Conservation (phyloP, 331 rosid species). For the Quercus lobata region DNA sequence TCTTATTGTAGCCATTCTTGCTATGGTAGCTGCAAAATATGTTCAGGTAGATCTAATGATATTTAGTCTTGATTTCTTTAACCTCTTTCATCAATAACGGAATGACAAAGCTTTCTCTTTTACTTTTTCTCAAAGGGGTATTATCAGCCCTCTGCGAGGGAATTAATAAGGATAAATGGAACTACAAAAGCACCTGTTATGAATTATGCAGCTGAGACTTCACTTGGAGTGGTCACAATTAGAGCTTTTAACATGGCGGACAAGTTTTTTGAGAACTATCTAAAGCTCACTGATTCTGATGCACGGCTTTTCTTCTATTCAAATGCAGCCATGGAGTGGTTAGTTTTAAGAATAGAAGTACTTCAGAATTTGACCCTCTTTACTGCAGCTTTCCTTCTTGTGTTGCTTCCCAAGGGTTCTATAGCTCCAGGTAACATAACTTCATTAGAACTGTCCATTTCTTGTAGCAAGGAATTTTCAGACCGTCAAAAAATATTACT, state of each 20-base stretch:
- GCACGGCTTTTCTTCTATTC: slow-evolving; percentile 65
- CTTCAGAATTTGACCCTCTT: slow-evolving; percentile 72
- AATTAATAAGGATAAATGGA: slow-evolving; percentile 78
- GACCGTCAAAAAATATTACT: not conserved
- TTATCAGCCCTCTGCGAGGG: slow-evolving; percentile 71
- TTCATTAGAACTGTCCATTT: not conserved
- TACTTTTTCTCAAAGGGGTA: slow-evolving; percentile 35
- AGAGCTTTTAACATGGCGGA: slow-evolving; percentile 67
- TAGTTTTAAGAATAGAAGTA: slow-evolving; percentile 56
- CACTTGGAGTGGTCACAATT: slow-evolving; percentile 73
- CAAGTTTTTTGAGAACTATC: slow-evolving; percentile 48
- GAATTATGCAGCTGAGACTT: slow-evolving; percentile 79
- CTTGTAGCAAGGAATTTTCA: too few species aligned
- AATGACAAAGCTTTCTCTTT: not conserved
- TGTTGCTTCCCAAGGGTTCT: slow-evolving; percentile 54
- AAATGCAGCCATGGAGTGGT: slow-evolving; percentile 69
- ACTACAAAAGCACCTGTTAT: slow-evolving; percentile 87
- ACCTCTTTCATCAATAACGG: not conserved
- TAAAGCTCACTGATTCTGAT: slow-evolving; percentile 68
- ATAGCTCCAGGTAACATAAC: slow-evolving; percentile 43
- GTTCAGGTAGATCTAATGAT: slow-evolving; percentile 33
- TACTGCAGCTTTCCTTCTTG: slow-evolving; percentile 56
- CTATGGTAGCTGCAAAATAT: slow-evolving; percentile 48
- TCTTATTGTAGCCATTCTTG: slow-evolving; percentile 59
- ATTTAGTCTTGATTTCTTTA: not conserved